phyloP scores from a whole-genome alignment of 306 rosid genomes.

The barrel medic (Medicago truncatula) region MtrunA17r5.0-ANR NC_053048.1:48673001-48673500 shows the following conservation, averaged over 20 bases:
- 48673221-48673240: slow-evolving; percentile 98
- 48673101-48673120: slow-evolving; percentile 97
- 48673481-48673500: slow-evolving; percentile 90
- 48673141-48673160: slow-evolving; percentile 95
- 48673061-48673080: slow-evolving; percentile 31
- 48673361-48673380: slow-evolving; percentile 42
- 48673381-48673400: slow-evolving; percentile 35
- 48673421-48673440: slow-evolving; percentile 36
- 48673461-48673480: slow-evolving; percentile 89
- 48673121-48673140: slow-evolving; percentile 88
- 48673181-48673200: slow-evolving; percentile 88
- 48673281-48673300: slow-evolving; percentile 92
- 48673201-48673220: slow-evolving; percentile 95
- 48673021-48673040: slow-evolving; percentile 24
- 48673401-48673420: slow-evolving; percentile 37
- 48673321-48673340: slow-evolving; percentile 87
- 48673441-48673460: slow-evolving; percentile 59
- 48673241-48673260: slow-evolving; percentile 97
- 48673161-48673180: slow-evolving; percentile 96
- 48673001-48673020: slow-evolving; percentile 3
- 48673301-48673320: slow-evolving; percentile 79
- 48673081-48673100: slow-evolving; percentile 33
- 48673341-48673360: slow-evolving; percentile 92
- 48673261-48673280: slow-evolving; percentile 96
- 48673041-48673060: slow-evolving; percentile 28